Percentiles rank a stretch among this genome's conserved stretches.
These are phyloP conservation scores for Hypoxylon sp. DNA, from an alignment of 2,329 filamentous ascomycete genomes.

Conservation along the genomic window DNA sequence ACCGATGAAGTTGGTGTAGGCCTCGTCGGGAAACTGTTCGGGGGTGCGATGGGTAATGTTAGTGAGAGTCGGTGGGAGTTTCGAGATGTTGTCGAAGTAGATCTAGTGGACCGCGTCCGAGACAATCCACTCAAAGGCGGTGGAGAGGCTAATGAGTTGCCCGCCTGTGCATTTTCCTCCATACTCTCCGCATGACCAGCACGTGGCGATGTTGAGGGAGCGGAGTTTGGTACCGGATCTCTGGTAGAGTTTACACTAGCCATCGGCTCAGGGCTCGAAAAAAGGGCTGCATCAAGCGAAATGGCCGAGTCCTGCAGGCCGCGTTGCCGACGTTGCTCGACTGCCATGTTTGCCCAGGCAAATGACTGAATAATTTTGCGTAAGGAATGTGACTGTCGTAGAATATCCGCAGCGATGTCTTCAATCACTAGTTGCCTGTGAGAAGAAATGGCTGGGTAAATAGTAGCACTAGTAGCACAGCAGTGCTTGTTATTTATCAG, in stretches of 20 bases:
- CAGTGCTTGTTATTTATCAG: constrained; percentile 43
- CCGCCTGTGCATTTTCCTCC: constrained; percentile 32
- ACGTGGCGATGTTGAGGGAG: constrained; percentile 29
- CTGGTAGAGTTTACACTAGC: constrained; percentile 16
- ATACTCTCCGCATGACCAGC: constrained; percentile 20
- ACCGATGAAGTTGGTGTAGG: constrained; percentile 58
- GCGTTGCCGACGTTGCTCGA: constrained; percentile 41
- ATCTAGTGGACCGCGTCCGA: constrained; percentile 58
- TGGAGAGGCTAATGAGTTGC: constrained; percentile 49
- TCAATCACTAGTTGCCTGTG: constrained; percentile 33
- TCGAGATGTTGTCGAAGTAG: constrained; percentile 62
- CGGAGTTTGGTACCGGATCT: constrained; percentile 24
- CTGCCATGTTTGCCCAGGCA: constrained; percentile 41
- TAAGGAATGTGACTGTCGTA: constrained; percentile 30
- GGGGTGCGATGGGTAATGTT: constrained; percentile 67
- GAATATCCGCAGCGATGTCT: constrained; percentile 26
- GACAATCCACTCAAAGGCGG: constrained; percentile 51
- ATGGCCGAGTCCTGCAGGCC: constrained; percentile 35
- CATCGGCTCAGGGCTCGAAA: constrained; percentile 36
- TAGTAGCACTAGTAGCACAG: constrained; percentile 38
- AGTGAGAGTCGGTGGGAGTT: constrained; percentile 67
- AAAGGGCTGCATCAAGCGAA: constrained; percentile 43
- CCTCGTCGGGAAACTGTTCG: constrained; percentile 61
- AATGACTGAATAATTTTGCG: constrained; percentile 33
- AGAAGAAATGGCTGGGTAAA: constrained; percentile 41